Base-by-base conservation (phyloP, 164 flowering plant genomes). In the Aristolochia fimbriata region DNA sequence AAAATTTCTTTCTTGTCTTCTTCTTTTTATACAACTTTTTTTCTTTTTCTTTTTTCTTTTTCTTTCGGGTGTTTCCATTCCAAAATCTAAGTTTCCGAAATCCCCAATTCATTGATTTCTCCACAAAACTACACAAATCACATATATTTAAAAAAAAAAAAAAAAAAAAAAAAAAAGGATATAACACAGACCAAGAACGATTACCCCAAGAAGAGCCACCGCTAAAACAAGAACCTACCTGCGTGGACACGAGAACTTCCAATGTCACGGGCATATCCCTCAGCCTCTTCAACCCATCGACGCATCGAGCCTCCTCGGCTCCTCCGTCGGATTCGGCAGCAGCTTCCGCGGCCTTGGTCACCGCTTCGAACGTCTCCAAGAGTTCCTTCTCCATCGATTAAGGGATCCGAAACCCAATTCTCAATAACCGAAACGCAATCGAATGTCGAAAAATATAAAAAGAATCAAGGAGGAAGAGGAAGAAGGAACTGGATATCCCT, bases 291-390 rank as follows among this genome's bases (percentile, higher is more conserved):
- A 88, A 60, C 6, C 83, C 83, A 43, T 90, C 92, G 60, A 82
- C 58, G 74, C 91, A 83, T 25, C 94, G 78, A 59, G 69, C 73
- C 71, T 79, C 96, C 55, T 86, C 87, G n/a, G 80, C 55, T 3
- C 74, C 74, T 20, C 67, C 88, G 13, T 64, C 74, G 1, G 49
- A 64, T 3, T 76, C 78, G 0, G 87, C 55, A 11, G 62, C 91
- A 8, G 77, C 81, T 47, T 86, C 96, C 0, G 95, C 96, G 15
- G 97, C 91, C 59, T 80, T 86, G 78, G 86, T 88, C 47, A 87
- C 93, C 1, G 78, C 68, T 30, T 90, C 95, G 58, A 80, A 90
- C 62, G 88, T 69, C 70, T 80, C 85, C 33, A 83, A 69, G 57
- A 93, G 78, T 70, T 93, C 97, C 46, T 52, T 83, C 76, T 84